phyloP scores from a whole-genome alignment of 192 early-diverging fungal species.

The Umbelopsis ramanniana region DNA sequence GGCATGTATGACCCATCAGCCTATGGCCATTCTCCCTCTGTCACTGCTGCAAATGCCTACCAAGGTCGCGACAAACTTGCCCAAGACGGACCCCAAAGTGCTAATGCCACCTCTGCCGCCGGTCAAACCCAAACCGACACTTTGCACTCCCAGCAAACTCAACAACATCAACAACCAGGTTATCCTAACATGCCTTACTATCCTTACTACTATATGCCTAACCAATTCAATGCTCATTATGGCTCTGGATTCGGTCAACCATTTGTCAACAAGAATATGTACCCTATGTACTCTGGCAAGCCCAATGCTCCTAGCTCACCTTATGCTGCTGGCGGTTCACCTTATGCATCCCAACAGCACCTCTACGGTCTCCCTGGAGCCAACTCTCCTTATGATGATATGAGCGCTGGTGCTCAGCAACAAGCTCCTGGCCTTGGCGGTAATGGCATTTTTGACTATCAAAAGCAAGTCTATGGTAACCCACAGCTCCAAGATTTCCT shows the following conservation, averaged over 20 bases:
- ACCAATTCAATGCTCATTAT: constrained; percentile 84
- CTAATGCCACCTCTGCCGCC: constrained; percentile 32
- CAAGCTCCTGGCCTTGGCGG: constrained; percentile 26
- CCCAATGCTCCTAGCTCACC: constrained; percentile 45
- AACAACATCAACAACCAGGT: constrained; percentile 59
- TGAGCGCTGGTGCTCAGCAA: constrained; percentile 38
- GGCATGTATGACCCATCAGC: constrained; percentile 54
- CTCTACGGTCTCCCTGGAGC: constrained; percentile 31
- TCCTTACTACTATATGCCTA: constrained; percentile 81
- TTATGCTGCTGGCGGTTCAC: constrained; percentile 41
- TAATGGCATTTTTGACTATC: constrained; percentile 42
- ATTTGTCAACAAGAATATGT: constrained; percentile 90
- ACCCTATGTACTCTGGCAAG: constrained; percentile 76
- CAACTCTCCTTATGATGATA: constrained; percentile 46
- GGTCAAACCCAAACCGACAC: constrained; percentile 37
- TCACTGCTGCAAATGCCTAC: constrained; percentile 54
- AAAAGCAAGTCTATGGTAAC: constrained; percentile 46
- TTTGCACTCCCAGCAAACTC: constrained; percentile 28
- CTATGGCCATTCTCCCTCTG: constrained; percentile 62
- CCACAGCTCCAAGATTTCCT: constrained; percentile 37
- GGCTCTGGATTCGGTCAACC: constrained; percentile 87
- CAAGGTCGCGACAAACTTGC: constrained; percentile 58
- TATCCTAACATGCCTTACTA: constrained; percentile 75
- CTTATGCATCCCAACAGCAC: constrained; percentile 45
- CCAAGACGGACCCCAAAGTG: constrained; percentile 42